phyloP scores from a whole-genome alignment of 805 yeast genomes.

The Wickerhamomyces pijperi region DNA sequence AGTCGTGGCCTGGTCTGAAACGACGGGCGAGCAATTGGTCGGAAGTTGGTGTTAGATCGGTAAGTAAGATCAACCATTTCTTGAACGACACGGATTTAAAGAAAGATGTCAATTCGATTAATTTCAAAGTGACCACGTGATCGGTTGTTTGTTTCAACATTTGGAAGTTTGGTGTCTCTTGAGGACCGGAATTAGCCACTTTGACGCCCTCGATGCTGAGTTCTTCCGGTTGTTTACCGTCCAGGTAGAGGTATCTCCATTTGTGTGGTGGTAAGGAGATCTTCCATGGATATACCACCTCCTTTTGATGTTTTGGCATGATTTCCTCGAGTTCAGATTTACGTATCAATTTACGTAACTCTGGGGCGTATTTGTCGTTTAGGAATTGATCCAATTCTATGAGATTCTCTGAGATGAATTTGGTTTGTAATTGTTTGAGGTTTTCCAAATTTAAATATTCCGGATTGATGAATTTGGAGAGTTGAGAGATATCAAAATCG shows the following conservation, averaged over 20 bases:
- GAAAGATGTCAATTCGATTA: constrained; percentile 46
- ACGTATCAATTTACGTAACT: constrained; percentile 37
- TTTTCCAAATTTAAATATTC: constrained; percentile 30
- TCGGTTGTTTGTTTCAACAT: constrained; percentile 15
- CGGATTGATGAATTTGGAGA: constrained; percentile 46
- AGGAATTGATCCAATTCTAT: constrained; percentile 58
- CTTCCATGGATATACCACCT: constrained; percentile 71
- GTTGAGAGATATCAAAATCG: constrained; percentile 34
- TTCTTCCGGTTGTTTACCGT: constrained; percentile 37
- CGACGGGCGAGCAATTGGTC: constrained; percentile 69
- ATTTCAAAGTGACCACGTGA: constrained; percentile 23
- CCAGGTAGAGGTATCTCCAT: constrained; percentile 75
- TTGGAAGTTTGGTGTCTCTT: constrained; percentile 47
- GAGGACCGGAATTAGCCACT: constrained; percentile 26
- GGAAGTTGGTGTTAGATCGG: constrained; percentile 49
- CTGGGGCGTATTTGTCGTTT: constrained; percentile 38
- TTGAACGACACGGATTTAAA: constrained; percentile 51
- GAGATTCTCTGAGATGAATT: constrained; percentile 58
- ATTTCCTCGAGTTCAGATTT: constrained; percentile 47
- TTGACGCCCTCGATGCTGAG: constrained; percentile 20
- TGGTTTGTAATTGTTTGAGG: constrained; percentile 31
- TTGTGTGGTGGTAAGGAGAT: constrained; percentile 91
- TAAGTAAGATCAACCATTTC: constrained; percentile 56
- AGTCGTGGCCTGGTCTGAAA: constrained; percentile 92
- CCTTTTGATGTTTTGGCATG: constrained; percentile 45